Conservation (phyloP, 2,329 filamentous ascomycete genomes). For the Diaporthe sp. region DNA sequence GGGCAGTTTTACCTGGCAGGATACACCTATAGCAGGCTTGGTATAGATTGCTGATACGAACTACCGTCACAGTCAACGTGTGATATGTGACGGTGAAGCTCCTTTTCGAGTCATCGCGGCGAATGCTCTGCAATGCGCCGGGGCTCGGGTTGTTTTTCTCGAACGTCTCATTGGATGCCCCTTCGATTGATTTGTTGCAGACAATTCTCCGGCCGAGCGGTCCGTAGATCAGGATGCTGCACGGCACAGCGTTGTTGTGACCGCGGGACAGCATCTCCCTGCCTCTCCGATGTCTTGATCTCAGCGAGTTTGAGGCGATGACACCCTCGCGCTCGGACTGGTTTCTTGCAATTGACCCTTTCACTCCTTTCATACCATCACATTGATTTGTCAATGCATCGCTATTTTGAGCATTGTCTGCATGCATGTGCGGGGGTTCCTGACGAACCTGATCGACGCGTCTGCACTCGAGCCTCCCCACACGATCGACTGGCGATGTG, state of each 20-base stretch:
- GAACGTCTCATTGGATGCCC: not conserved
- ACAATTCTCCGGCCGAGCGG: conserved; percentile 22
- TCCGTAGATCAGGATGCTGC: conserved; percentile 15
- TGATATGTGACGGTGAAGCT: conserved; percentile 34
- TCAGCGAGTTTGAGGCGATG: conserved; percentile 26
- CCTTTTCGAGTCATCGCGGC: conserved; percentile 27
- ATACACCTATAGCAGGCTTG: conserved; percentile 13
- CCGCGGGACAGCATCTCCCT: not conserved
- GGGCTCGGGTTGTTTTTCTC: not conserved
- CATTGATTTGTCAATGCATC: conserved; percentile 17
- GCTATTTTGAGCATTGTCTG: conserved; percentile 10
- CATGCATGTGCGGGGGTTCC: not conserved
- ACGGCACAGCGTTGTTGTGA: not conserved
- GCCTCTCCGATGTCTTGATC: conserved; percentile 27
- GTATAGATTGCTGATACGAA: conserved; percentile 32
- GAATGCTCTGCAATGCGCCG: conserved; percentile 22
- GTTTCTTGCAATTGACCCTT: not conserved
- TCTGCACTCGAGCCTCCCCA: conserved; percentile 13
- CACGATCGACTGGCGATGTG: conserved; percentile 25
- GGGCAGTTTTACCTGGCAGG: conserved; percentile 16
- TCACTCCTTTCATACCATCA: conserved; percentile 7
- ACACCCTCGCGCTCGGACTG: conserved; percentile 24
- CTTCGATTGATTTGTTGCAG: conserved; percentile 17
- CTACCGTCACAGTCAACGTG: conserved; percentile 33
- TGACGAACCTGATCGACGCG: conserved; percentile 26